Evolutionary conservation across 805 yeast species (phyloP).

Genomic region (Kuraishia hungarica): DNA sequence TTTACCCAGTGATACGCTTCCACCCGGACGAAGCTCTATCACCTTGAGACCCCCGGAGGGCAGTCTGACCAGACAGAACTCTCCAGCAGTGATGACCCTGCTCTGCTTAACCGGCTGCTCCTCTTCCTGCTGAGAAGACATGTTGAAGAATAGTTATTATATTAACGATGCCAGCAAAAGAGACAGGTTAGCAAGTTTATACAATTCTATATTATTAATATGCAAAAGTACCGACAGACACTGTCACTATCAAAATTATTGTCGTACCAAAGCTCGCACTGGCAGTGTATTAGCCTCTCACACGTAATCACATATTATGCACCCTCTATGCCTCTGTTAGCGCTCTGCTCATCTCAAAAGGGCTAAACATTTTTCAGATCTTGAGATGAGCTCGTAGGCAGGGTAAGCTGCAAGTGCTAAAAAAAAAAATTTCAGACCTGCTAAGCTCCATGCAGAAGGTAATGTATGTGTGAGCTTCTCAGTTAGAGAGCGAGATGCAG

Average conservation of each 20-base stretch:
- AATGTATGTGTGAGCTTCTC: not conserved
- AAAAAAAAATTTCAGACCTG: not conserved
- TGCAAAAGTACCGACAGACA: not conserved
- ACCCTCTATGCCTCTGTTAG: not conserved
- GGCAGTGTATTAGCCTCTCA: not conserved
- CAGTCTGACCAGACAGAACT: conserved; percentile 42
- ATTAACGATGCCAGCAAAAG: no score
- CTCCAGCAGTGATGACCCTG: not conserved
- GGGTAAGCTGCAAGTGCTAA: not conserved
- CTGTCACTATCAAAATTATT: no score
- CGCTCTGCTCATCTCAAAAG: not conserved
- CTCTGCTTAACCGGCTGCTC: not conserved
- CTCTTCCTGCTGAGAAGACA: not conserved
- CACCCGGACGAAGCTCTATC: conserved; percentile 54
- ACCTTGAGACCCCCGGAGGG: conserved; percentile 80
- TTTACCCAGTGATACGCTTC: conserved; percentile 71
- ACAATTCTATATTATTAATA: no score
- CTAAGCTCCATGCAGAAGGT: not conserved
- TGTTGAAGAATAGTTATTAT: no score
- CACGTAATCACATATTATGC: not conserved
- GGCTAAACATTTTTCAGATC: not conserved
- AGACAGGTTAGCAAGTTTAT: no score
- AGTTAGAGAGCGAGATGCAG: not conserved
- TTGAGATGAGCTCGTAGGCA: not conserved
- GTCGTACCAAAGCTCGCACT: not conserved